Base-by-base conservation (phyloP, 139 green algal genomes). In the Bryopsis sp. region DNA sequence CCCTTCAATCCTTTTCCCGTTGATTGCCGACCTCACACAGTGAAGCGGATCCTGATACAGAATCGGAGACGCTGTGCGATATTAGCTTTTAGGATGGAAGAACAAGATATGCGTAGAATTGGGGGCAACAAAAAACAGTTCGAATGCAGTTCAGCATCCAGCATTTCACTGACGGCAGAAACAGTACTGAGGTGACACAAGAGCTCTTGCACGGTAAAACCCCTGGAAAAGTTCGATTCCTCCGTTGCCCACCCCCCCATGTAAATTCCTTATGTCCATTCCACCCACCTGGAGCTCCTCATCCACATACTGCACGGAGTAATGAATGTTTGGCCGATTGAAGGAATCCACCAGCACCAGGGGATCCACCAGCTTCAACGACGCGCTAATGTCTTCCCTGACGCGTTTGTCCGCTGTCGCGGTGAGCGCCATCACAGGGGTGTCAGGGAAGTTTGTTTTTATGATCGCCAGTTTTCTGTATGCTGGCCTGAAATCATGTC, bases 401-500 rank as follows among this genome's bases (percentile, higher is more conserved):
- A 96, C 88, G 1, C 58, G 35, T 0, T 85, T 80, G 39, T 82
- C 88, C 5, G 87, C 87, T 29, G 87, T 94, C 37, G 87, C 87
- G 0, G 87, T 94, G 2, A 94, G 82, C 7, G 84, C 85, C 80
- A 94, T 82, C 47, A 90, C 57, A 19, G 85, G 87, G 60, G 85
- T 63, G 4, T 47, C 26, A 6, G 71, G 75, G 63, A 78, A 84
- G 3, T 82, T 64, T 0, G 57, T 11, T 24, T 79, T 73, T 35
- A 64, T 37, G 28, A 22, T 54, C 1, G 34, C 22, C 28, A 68
- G 58, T 29, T 47, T 31, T 43, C 5, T 89, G 84, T 96, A 98
- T 74, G 89, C 85, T 22, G 79, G 79, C 43, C 92, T 68, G 79
- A 99, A 99, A 78, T 99, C 89, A 58, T 96, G 89, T 0, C 92